A percentile compares a stretch with the other conserved stretches of the same genome.
Evolutionary conservation across 2,329 filamentous ascomycete species (phyloP).

Genomic region (Fusarium nurragi): DNA sequence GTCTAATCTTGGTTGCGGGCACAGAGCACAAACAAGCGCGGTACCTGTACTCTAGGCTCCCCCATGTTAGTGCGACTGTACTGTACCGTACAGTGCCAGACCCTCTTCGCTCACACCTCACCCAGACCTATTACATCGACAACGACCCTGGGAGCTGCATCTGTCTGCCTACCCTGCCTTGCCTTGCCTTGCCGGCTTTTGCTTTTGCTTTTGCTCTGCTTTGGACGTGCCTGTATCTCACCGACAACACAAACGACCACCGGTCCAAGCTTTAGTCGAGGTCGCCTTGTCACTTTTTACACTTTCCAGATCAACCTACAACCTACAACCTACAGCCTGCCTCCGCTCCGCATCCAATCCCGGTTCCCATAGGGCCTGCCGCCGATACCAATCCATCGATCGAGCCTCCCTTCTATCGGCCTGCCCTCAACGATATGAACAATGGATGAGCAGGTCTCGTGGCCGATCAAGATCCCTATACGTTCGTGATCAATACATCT

Average conservation of each 20-base stretch:
- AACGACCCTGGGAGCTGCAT: constrained; percentile 35
- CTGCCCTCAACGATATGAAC: constrained; percentile 41
- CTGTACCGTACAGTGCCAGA: constrained; percentile 26
- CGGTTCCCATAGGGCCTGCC: constrained; percentile 1
- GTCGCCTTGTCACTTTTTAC: constrained; percentile 26
- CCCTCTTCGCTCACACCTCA: constrained; percentile 34
- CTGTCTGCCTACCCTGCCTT: constrained; percentile 28
- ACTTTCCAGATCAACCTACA: constrained; percentile 26
- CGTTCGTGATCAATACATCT: constrained; percentile 42
- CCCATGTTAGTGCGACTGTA: constrained; percentile 15
- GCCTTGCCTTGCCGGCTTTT: constrained; percentile 4
- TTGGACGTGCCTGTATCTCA: constrained; percentile 36
- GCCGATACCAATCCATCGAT: constrained; percentile 19
- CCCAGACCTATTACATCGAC: constrained; percentile 28
- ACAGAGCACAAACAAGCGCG: constrained; percentile 21
- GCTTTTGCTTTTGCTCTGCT: not conserved
- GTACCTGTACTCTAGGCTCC: constrained; percentile 4
- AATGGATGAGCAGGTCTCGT: constrained; percentile 50
- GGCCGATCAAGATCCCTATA: constrained; percentile 46
- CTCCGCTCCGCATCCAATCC: constrained; percentile 5
- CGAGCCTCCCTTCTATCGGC: constrained; percentile 3
- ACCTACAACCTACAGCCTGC: constrained; percentile 6
- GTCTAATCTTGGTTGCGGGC: constrained; percentile 10
- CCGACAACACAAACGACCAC: constrained; percentile 23
- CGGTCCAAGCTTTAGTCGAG: constrained; percentile 13